These are phyloP conservation scores for Trichaptum fuscoviolaceum DNA, from an alignment of 768 basidiomycete genomes.

Conservation along the genomic window DNA sequence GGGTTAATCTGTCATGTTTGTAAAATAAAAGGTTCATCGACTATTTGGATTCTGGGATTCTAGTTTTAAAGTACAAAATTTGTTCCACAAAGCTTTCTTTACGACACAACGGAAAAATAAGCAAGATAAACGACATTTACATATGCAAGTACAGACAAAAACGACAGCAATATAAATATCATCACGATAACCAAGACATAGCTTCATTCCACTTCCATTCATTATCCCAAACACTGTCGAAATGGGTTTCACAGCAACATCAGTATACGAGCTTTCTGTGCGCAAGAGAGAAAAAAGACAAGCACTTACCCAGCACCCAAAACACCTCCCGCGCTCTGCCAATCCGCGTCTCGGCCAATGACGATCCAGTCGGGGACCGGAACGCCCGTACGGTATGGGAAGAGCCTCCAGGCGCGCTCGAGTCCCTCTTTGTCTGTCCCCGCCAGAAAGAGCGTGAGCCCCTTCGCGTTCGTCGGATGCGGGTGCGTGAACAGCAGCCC, in stretches of 20 bases:
- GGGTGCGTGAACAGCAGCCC: constrained; percentile 62
- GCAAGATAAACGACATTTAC: not conserved
- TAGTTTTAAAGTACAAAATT: not conserved
- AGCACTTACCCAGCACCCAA: constrained; percentile 66
- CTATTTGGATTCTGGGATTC: not conserved
- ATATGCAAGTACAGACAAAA: not conserved
- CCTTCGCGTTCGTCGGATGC: constrained; percentile 37
- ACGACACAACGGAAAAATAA: not conserved
- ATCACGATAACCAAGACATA: constrained; percentile 22
- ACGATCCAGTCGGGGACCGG: constrained; percentile 76
- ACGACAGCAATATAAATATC: not conserved
- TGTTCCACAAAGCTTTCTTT: not conserved
- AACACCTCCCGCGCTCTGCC: constrained; percentile 65
- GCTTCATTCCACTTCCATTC: constrained; percentile 25
- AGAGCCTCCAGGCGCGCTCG: constrained; percentile 65
- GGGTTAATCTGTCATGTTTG: not conserved
- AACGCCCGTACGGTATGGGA: constrained; percentile 81
- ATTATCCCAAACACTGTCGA: constrained; percentile 23
- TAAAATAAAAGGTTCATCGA: not conserved
- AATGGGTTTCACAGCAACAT: not conserved
- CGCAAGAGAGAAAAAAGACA: not conserved
- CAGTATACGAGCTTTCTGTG: not conserved
- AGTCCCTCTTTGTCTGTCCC: constrained; percentile 52
- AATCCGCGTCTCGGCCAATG: constrained; percentile 46
- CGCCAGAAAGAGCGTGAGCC: constrained; percentile 51